Conservation (phyloP, 1,139 yeast species). For the Sugiyamaella japonica region DNA sequence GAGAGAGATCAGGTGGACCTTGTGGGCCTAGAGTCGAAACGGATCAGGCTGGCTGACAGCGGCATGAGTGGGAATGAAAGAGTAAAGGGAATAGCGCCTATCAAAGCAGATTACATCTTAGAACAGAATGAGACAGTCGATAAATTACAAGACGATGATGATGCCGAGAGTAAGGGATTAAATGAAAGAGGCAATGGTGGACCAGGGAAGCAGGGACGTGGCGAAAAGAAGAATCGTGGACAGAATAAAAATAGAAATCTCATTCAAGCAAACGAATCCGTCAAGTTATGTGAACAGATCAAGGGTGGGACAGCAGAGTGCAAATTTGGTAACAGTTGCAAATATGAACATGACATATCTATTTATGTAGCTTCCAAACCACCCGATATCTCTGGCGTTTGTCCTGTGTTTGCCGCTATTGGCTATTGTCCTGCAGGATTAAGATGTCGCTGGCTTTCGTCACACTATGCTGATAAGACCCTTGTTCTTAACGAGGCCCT, state of each 20-base stretch:
- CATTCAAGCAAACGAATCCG: conserved; percentile 63
- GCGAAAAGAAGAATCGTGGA: conserved; percentile 61
- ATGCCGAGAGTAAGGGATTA: conserved; percentile 50
- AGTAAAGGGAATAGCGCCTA: conserved; percentile 31
- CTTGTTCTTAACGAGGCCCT: conserved; percentile 49
- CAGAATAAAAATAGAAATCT: conserved; percentile 88
- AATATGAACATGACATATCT: conserved; percentile 71
- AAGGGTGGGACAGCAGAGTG: conserved; percentile 49
- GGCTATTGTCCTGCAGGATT: conserved; percentile 93
- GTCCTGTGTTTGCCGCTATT: conserved; percentile 80
- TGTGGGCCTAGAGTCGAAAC: conserved; percentile 3
- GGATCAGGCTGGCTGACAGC: background rate
- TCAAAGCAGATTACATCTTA: conserved; percentile 30
- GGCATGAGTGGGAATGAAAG: conserved; percentile 10
- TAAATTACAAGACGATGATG: conserved; percentile 43
- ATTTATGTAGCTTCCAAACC: conserved; percentile 66
- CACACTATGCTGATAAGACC: conserved; percentile 60
- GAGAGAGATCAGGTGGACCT: conserved; percentile 1
- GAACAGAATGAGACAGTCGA: conserved; percentile 18
- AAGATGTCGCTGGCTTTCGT: conserved; percentile 85
- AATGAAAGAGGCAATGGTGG: conserved; percentile 48
- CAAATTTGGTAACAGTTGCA: conserved; percentile 71
- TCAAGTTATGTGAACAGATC: conserved; percentile 66
- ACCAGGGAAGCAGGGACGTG: conserved; percentile 45
- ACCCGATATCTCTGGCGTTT: conserved; percentile 65